Evolutionary conservation across 2,329 filamentous ascomycete species (phyloP).

Genomic region (Ophiocordyceps camponoti-floridani): DNA sequence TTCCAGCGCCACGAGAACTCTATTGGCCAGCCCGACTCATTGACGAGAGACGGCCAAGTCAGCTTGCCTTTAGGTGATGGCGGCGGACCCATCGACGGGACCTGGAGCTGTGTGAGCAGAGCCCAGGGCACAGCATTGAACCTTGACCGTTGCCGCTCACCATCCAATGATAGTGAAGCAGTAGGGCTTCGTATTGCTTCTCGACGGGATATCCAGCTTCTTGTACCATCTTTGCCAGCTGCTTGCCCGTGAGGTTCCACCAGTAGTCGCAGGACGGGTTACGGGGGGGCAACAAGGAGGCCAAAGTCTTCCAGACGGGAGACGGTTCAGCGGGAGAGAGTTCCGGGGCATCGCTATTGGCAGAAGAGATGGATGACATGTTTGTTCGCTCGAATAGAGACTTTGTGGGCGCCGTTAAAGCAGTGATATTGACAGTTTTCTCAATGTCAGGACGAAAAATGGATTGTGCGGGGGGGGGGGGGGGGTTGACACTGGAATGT

Average conservation of each 20-base stretch:
- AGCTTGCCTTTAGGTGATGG: background rate
- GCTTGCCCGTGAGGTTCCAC: background rate
- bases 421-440: too few relatives aligned
- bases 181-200: background rate
- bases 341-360: too few relatives aligned
- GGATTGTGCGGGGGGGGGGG: too few relatives aligned
- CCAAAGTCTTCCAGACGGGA: background rate
- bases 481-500: too few relatives aligned
- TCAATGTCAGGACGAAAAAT: too few relatives aligned
- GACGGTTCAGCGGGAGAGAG: too few relatives aligned
- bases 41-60: background rate
- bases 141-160: background rate
- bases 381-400: too few relatives aligned
- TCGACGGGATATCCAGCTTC: background rate
- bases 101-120: background rate
- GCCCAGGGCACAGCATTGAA: background rate
- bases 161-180: background rate
- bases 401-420: too few relatives aligned
- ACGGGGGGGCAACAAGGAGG: background rate
- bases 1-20: background rate
- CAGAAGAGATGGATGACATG: too few relatives aligned
- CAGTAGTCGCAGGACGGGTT: background rate
- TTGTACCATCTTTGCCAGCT: background rate
- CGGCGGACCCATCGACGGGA: background rate
- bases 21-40: background rate